A percentile compares a stretch with the other conserved stretches of the same genome.
These are phyloP conservation scores for Zostera marina DNA, from an alignment of 116 monocot species.

Conservation along the genomic window DNA sequence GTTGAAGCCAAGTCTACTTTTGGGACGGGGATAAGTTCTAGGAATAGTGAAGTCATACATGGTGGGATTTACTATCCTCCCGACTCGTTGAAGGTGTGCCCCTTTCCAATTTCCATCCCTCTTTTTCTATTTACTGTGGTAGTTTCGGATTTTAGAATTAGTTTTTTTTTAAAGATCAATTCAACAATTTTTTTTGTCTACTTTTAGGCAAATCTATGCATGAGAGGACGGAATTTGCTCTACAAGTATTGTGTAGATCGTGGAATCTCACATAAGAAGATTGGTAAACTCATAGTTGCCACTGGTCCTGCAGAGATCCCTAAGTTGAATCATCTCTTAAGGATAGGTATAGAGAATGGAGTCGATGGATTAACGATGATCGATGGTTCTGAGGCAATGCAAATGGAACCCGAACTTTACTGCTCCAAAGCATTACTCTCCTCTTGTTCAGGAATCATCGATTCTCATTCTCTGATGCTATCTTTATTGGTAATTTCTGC, in stretches of 20 bases:
- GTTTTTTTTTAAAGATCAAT: not conserved
- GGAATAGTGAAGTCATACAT: conserved; percentile 95
- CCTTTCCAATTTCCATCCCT: not conserved
- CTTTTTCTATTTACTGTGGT: not conserved
- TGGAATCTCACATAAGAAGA: conserved; percentile 61
- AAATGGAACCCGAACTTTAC: conserved; percentile 73
- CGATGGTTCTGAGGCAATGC: conserved; percentile 51
- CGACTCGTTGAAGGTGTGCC: conserved; percentile 43
- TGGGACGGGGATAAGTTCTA: conserved; percentile 82
- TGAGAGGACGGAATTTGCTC: conserved; percentile 76
- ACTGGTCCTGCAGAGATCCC: conserved; percentile 53
- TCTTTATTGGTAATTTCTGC: conserved; percentile 49
- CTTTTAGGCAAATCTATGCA: conserved; percentile 69
- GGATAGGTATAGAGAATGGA: conserved; percentile 42
- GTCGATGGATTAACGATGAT: conserved; percentile 59
- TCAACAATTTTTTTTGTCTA: not conserved
- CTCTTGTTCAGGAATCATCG: conserved; percentile 73
- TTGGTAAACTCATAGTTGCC: conserved; percentile 95
- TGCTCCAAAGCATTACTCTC: conserved; percentile 75
- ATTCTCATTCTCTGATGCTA: conserved; percentile 83
- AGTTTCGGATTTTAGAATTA: too few relatives aligned
- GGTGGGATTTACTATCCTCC: conserved; percentile 83
- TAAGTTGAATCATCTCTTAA: conserved; percentile 45
- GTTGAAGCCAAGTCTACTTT: conserved; percentile 66
- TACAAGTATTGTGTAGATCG: conserved; percentile 68